Evolutionary conservation across 345 rosid genomes (phyloP).

Genomic region (Bruguiera gymnorhiza): DNA sequence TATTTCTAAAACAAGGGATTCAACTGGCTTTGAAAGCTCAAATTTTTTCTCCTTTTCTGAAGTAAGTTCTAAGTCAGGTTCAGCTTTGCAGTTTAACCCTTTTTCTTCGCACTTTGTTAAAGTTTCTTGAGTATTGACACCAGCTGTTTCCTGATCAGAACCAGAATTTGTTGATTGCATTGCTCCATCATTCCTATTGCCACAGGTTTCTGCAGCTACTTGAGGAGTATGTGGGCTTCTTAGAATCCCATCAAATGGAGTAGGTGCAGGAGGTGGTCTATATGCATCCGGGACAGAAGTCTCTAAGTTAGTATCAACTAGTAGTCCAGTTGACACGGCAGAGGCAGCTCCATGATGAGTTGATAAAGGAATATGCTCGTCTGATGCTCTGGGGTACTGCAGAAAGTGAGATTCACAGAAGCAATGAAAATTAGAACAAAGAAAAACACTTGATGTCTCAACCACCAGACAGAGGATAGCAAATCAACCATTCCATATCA

Average conservation of each 20-base stretch:
- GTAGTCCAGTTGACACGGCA: constrained; percentile 50
- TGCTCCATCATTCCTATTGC: constrained; percentile 40
- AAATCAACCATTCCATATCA: neutral
- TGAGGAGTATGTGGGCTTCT: constrained; percentile 51
- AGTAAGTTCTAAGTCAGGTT: constrained; percentile 46
- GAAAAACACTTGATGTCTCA: neutral
- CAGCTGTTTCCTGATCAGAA: constrained; percentile 47
- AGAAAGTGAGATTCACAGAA: constrained; percentile 1
- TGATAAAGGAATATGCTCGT: constrained; percentile 28
- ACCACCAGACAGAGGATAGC: neutral
- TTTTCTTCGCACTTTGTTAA: constrained; percentile 46
- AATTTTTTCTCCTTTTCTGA: constrained; percentile 34
- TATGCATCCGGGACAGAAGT: constrained; percentile 78
- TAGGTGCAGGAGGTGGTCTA: constrained; percentile 72
- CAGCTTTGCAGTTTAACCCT: constrained; percentile 46
- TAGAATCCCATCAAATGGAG: constrained; percentile 55
- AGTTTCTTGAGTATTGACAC: constrained; percentile 39
- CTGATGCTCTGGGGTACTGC: constrained; percentile 26
- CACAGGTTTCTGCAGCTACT: constrained; percentile 33
- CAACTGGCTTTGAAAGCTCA: constrained; percentile 46
- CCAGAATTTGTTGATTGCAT: constrained; percentile 38
- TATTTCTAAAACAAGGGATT: constrained; percentile 39
- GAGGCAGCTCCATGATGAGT: constrained; percentile 48
- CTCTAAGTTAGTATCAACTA: constrained; percentile 81
- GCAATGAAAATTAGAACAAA: constrained; percentile 15